Evolutionary conservation across 495 filamentous ascomycete species (phyloP), one percentile per base, ranked within the genome.

Genomic region (Bombardia bombarda): DNA sequence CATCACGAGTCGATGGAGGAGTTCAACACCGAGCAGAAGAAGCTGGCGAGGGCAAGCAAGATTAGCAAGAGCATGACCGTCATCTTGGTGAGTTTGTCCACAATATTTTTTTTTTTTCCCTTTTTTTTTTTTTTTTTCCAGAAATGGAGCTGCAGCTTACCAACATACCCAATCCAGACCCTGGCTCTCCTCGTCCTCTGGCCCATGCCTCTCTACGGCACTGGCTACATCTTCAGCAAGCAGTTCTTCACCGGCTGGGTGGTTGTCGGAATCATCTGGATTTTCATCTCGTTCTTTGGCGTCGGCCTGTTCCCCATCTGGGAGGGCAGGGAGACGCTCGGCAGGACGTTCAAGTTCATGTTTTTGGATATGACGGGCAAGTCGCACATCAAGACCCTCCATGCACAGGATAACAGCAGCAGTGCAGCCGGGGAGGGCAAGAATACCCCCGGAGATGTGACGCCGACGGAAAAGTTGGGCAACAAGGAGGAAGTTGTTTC

Each of bases 191-290:
- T 97, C 2, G 71, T 97, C 17, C 74, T 95, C 36, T 97, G 90
- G 90, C 90, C 90, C 7, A 92, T 95, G 72, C 90, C 90, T 1
- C 79, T 97, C 79, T 97, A 93, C 57, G 90, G 87, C 7, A 71
- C 72, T 6, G 78, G 77, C 17, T 97, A 97, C 56, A 75, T 95
- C 28, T 95, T 95, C 68, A 84, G 78, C 59, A 89, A 87, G 68
- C 73, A 75, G 34, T 95, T 95, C 70, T 95, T 95, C 66, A 90
- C 87, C 2, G 89, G 90, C 25, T 95, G 89, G 89, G 79, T 94
- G 14, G 68, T 75, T 12, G 83, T 95, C 3, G 89, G 87, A 1
- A 84, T 95, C 36, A 60, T 90, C 21, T 95, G 89, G 90, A 72
- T 95, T 50, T 93, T 95, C 57, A 78, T 72, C 55, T 84, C 80